phyloP scores from a whole-genome alignment of 2,329 filamentous ascomycete genomes.

The Sordariomycetes sp. region DNA sequence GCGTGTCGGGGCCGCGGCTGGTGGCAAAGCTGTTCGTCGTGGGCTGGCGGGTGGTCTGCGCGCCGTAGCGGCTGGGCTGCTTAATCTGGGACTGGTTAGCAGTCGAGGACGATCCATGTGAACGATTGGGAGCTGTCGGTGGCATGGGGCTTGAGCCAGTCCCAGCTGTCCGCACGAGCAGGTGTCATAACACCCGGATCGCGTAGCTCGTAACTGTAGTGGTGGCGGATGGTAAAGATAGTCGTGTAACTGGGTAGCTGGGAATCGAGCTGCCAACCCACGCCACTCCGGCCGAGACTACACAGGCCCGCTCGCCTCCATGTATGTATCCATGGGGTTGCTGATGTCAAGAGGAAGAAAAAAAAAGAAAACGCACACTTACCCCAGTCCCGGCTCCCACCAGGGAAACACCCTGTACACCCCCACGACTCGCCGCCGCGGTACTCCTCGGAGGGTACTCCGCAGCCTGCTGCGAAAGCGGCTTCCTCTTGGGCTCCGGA shows the following conservation, averaged over 20 bases:
- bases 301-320: too few species aligned
- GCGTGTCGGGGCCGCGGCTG: slow-evolving; percentile 42
- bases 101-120: neutral
- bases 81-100: slow-evolving; percentile 2
- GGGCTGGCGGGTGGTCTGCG: slow-evolving; percentile 3
- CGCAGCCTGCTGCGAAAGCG: slow-evolving; percentile 37
- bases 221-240: too few species aligned
- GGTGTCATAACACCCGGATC: too few species aligned
- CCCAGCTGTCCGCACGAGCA: neutral
- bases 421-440: slow-evolving; percentile 17
- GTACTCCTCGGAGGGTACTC: slow-evolving; percentile 31
- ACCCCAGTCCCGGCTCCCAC: slow-evolving; percentile 8
- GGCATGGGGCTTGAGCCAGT: neutral
- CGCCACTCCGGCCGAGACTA: too few species aligned
- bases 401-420: slow-evolving; percentile 26
- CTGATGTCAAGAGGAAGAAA: neutral
- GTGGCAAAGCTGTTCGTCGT: slow-evolving; percentile 33
- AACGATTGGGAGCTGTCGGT: neutral
- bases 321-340: neutral
- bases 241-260: too few species aligned
- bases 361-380: neutral
- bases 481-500: slow-evolving; percentile 41
- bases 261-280: too few species aligned
- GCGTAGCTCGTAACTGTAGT: too few species aligned
- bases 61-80: slow-evolving; percentile 4